These are phyloP conservation scores for Colletotrichum viniferum DNA, from an alignment of 2,329 filamentous ascomycete genomes.

Conservation along the genomic window DNA sequence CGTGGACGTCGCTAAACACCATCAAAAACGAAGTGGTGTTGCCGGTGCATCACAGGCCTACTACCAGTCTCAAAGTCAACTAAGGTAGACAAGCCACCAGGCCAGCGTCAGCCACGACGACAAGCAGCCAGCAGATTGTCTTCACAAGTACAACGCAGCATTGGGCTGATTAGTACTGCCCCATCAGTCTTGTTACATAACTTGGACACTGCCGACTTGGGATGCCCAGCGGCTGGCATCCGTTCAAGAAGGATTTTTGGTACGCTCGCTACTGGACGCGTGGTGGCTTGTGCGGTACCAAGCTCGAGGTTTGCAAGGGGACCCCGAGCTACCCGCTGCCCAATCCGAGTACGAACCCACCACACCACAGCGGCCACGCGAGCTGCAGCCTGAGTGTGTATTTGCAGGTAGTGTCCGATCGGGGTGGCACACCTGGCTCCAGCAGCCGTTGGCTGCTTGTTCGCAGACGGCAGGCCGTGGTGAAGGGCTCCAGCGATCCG, in stretches of 20 bases:
- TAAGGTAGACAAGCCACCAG: background rate
- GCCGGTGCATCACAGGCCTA: background rate
- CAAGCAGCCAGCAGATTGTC: background rate
- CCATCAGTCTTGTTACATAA: background rate
- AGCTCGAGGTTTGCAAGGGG: background rate
- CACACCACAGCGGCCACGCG: background rate
- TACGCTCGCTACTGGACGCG: background rate
- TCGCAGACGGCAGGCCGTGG: background rate
- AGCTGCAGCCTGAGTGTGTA: background rate
- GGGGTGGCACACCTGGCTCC: background rate
- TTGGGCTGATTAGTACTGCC: background rate
- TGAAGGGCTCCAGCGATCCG: background rate
- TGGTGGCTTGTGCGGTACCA: background rate
- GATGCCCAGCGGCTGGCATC: background rate
- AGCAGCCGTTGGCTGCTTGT: background rate
- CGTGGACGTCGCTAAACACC: background rate
- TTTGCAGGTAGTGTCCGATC: conserved; percentile 1
- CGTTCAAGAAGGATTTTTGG: background rate
- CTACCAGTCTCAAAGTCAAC: background rate
- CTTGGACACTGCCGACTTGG: background rate
- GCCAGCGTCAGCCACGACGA: background rate
- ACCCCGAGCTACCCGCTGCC: background rate
- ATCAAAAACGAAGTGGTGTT: background rate
- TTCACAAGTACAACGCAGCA: background rate
- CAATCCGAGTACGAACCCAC: background rate